Evolutionary conservation across 2,329 filamentous ascomycete species (phyloP), one percentile per base, ranked within the genome.

Genomic region (Trichocomaceae sp.): DNA sequence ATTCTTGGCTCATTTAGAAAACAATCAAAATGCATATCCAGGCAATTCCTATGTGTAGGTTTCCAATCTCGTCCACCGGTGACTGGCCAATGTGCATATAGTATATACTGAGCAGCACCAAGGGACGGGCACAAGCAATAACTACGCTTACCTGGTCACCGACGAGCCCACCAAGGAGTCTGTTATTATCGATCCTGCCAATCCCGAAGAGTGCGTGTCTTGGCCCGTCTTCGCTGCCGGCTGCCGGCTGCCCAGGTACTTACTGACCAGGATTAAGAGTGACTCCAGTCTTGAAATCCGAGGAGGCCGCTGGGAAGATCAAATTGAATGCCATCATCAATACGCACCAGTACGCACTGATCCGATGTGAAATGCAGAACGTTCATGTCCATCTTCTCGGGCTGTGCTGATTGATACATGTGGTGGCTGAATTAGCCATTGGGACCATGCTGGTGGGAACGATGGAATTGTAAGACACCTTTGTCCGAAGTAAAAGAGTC

Each of bases 401-500:
- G 35, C 15, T 8, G 13, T 17, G 19, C 12, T 47, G 33, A 47
- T 17, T 20, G 19, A 8, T 33, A 26, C 17, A 8, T 26, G 8
- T 29, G 31, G 15, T 35, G 31, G 31, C 13, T 35, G 31, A 13
- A 49, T 20, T 58, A 96, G 91, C 69, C 93, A 99, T 69, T 86
- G 86, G 78, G 93, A 99, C 62, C 93, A 99, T 72, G 86, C 93
- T 1, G 93, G 93, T 59, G 93, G 93, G 8, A 99, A 99, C 70
- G 80, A 82, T 56, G 85, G 90, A 64, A 79, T 96, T 60, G 8
- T 22, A 26, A 23, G 31, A 19, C 37, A 39, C 23, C 23, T 7
- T 26, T 8, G 15, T 20, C 12, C 13, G 2, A 29, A 29, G 26
- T 29, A 15, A 35, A 35, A 15, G 31, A 3, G 31, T 2, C 31